A percentile compares a stretch with the other conserved stretches of the same genome.
Conservation (phyloP, 2,329 filamentous ascomycete species). For the Fusarium cyanostomum region DNA sequence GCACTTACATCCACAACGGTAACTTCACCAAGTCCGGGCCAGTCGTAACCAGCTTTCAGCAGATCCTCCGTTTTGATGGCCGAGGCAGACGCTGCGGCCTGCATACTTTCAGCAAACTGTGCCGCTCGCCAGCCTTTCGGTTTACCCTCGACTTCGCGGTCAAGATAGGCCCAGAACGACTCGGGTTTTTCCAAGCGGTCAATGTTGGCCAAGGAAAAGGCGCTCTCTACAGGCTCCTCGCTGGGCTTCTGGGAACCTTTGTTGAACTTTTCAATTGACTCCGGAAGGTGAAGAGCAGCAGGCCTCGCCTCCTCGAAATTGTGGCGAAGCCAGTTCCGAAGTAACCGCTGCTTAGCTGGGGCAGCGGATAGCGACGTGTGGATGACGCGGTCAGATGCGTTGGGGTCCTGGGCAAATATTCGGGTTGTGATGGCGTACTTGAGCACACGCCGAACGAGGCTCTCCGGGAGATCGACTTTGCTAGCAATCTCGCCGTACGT, state of each 20-base stretch:
- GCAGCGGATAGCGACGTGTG: constrained; percentile 51
- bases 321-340: constrained; percentile 43
- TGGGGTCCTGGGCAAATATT: constrained; percentile 42
- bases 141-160: constrained; percentile 25
- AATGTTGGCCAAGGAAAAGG: constrained; percentile 45
- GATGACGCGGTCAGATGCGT: constrained; percentile 29
- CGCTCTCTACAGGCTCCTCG: constrained; percentile 46
- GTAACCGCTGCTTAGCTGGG: constrained; percentile 40
- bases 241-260: constrained; percentile 42
- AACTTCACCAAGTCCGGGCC: constrained; percentile 36
- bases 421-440: constrained; percentile 50
- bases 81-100: background rate
- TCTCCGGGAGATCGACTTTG: constrained; percentile 49
- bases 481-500: constrained; percentile 40
- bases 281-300: constrained; percentile 42
- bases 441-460: constrained; percentile 50
- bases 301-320: constrained; percentile 48
- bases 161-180: constrained; percentile 23
- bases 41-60: constrained; percentile 30
- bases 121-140: constrained; percentile 19
- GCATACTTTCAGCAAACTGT: constrained; percentile 32
- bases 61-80: constrained; percentile 14
- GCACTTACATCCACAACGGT: constrained; percentile 43
- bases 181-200: constrained; percentile 13
- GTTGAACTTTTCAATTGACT: constrained; percentile 46